Conservation (phyloP, 495 filamentous ascomycete species). For the Melanomma pulvis-pyrius region DNA sequence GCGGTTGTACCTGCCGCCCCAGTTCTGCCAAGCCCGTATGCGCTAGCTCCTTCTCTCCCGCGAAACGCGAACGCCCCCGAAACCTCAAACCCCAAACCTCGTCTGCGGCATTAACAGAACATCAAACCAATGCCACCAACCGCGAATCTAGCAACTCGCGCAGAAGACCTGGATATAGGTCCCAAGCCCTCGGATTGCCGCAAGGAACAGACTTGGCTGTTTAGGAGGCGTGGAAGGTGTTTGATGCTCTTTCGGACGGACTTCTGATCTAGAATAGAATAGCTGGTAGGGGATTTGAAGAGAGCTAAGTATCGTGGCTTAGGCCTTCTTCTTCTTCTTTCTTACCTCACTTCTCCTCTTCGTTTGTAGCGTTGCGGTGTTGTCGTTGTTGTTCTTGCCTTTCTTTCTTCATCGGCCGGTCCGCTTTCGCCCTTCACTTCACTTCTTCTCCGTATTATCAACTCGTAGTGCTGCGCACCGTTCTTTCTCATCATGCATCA, state of each 20-base stretch:
- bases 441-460: constrained; percentile 2
- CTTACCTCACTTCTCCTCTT: not conserved
- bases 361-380: not conserved
- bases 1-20: not conserved
- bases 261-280: not conserved
- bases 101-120: constrained; percentile 21
- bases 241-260: constrained; percentile 1
- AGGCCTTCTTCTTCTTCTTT: not conserved
- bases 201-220: constrained; percentile 26
- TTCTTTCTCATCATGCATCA: constrained; percentile 4
- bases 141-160: not conserved
- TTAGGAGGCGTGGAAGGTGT: constrained; percentile 11
- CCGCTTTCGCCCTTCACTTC: constrained; percentile 24
- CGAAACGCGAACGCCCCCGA: constrained; percentile 22
- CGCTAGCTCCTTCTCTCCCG: too few relatives aligned
- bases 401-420: constrained; percentile 25
- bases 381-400: constrained; percentile 1
- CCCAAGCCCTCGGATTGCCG: not conserved
- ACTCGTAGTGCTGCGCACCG: constrained; percentile 23
- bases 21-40: constrained; percentile 14
- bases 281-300: too few relatives aligned
- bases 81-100: constrained; percentile 19
- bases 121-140: constrained; percentile 24
- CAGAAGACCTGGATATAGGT: not conserved
- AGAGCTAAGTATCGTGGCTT: not conserved